Base-by-base conservation (phyloP, 2,329 filamentous ascomycete species). In the Didymella pomorum region DNA sequence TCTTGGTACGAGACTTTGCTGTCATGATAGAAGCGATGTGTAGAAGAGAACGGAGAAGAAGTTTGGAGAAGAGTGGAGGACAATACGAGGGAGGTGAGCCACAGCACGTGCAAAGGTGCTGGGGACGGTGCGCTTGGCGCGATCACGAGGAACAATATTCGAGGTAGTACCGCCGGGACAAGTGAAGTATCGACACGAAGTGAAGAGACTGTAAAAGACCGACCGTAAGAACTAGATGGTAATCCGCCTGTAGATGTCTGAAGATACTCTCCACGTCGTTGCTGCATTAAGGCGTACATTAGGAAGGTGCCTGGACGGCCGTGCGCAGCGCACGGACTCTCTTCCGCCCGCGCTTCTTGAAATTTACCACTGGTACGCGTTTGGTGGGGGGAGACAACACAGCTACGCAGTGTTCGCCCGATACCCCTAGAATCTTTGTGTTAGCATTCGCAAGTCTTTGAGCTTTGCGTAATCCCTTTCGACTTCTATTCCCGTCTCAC, bases 1-100 rank as follows among this genome's bases (percentile, higher is more conserved):
- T 75, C 62, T 71, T 72, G 41, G 71, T 64, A 44, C 68, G 69
- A 31, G 70, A 74, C 67, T 73, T 76, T 61, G 65, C 70, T 48
- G 73, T 68, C 74, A 76, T 76, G 56, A 50, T 43, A 53, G 59
- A 23, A 28, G 14, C 29, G 14, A 5, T 44, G 23, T 41, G 26
- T 16, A 44, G 46, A 47, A 31, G 29, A 52, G 28, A 60, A 43
- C 31, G 41, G 47, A 51, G 26, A 47, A 51, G 31, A 54, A 28
- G 39, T 21, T 47, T 9, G 57, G 23, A 52, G 25, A 46, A 26
- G 20, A 43, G 37, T 26, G 37, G 52, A 35, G 45, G 44, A 18
- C 29, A 39, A 21, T 20, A 31, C 7, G 18, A 25, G 31, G 16
- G 10, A 43, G 11, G 43, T 46, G 45, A 37, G 50, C 31, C 31